Base-by-base conservation (phyloP, 2,329 filamentous ascomycete genomes). In the Biscogniauxia mediterranea region DNA sequence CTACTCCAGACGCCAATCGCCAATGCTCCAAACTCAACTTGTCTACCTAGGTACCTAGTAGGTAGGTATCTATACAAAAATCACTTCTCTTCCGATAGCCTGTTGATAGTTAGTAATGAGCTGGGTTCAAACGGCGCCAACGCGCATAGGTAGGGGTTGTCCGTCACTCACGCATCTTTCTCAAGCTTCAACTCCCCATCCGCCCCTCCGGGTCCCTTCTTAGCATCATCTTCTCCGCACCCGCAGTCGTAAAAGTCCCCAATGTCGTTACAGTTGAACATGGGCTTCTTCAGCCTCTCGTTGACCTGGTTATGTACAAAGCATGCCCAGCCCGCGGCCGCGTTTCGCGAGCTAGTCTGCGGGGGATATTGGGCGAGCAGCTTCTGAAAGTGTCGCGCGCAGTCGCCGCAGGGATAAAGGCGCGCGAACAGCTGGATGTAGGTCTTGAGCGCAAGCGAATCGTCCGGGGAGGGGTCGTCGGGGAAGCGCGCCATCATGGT, bases 221-320 rank as follows among this genome's bases (percentile, higher is more conserved):
- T 78, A 68, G 80, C 79, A 19, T 81, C 80, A 62, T 87, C 85
- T n/a, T 89, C 87, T 15, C 85, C 87, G 69, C 88, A 90, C 0
- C 88, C 88, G 70, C 88, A 90, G 71, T 90, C 87, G 74, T 90
- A 90, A 71, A 88, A 88, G 69, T 90, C 87, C 17, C 87, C 87
- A 70, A 90, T 87, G 28, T 86, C 84, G 61, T 79, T 84, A 69
- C 88, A 90, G 74, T 90, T 85, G 67, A 89, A 90, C 13, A 81
- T 62, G 3, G 80, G 77, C 75, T 90, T 89, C 69, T 83, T 76
- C 32, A 90, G 76, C 59, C 86, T 78, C 75, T 84, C 80, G 70
- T 90, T 90, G 61, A 90, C 87, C 66, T 84, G 76, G 68, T 90
- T 90, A 70, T 90, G 88, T 23, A 86, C 82, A 71, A 86, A 85